Conservation (phyloP, 2,329 filamentous ascomycete species). For the Penicillium hordei region DNA sequence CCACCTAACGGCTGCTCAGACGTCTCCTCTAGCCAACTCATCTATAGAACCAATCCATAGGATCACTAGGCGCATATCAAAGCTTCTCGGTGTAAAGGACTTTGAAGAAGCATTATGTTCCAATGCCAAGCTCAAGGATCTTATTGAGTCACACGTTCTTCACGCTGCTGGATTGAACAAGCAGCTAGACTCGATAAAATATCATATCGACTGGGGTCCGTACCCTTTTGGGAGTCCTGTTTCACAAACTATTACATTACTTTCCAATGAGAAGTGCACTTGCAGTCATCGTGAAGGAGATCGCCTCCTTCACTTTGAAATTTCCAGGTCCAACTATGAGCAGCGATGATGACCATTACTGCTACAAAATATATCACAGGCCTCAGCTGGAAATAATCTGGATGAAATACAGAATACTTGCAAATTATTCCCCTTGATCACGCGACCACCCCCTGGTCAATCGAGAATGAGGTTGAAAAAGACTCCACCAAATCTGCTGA, state of each 20-base stretch:
- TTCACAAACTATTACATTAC: not conserved
- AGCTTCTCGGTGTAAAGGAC: not conserved
- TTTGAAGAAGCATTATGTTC: not conserved
- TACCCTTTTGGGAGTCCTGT: constrained; percentile 11
- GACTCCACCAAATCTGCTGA: not conserved
- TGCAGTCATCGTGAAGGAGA: not conserved
- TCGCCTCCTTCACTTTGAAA: not conserved
- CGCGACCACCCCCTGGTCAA: not conserved
- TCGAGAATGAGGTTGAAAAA: not conserved
- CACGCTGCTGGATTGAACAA: constrained; percentile 18
- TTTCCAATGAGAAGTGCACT: not conserved
- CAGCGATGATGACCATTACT: not conserved
- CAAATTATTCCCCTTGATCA: not conserved
- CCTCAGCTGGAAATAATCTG: constrained; percentile 8
- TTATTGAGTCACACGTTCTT: constrained; percentile 19
- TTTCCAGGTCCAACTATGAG: not conserved
- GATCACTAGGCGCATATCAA: not conserved
- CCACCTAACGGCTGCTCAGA: not conserved
- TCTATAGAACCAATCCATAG: too few relatives aligned
- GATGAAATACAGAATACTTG: not conserved
- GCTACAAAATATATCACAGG: not conserved
- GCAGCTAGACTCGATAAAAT: constrained; percentile 17
- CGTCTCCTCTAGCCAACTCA: too few relatives aligned
- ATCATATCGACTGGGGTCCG: constrained; percentile 11
- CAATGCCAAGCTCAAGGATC: constrained; percentile 10